Evolutionary conservation across 2,329 filamentous ascomycete species (phyloP).

Genomic region (Fusarium oligoseptatum): DNA sequence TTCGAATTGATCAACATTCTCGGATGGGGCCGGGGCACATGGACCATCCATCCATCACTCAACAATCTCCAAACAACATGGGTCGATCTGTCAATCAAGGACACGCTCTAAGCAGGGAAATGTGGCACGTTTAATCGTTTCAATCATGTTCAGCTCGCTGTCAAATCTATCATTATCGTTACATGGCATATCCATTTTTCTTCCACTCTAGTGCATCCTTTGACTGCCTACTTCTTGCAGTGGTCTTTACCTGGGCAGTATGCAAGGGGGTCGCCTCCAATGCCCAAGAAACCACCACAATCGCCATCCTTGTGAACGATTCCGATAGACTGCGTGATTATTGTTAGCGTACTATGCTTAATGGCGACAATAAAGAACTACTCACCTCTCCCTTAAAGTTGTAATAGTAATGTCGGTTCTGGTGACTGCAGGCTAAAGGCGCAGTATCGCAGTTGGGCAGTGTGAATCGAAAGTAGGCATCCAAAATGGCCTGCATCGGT

Average conservation of each 20-base stretch:
- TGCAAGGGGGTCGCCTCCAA: neutral
- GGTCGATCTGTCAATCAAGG: neutral
- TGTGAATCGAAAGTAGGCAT: neutral
- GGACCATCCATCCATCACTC: neutral
- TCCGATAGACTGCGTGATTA: neutral
- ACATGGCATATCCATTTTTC: neutral
- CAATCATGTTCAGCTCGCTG: neutral
- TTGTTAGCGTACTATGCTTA: neutral
- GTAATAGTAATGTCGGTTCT: constrained; percentile 14
- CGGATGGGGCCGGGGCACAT: neutral
- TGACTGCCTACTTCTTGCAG: neutral
- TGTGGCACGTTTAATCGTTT: neutral
- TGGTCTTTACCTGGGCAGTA: constrained; percentile 2
- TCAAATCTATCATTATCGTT: neutral
- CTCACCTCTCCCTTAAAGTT: constrained; percentile 12
- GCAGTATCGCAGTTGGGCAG: constrained; percentile 5
- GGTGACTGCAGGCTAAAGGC: neutral
- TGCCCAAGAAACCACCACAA: neutral
- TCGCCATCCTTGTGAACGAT: constrained; percentile 12
- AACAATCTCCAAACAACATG: neutral
- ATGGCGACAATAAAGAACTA: too few relatives aligned
- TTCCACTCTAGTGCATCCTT: neutral
- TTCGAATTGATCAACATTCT: constrained; percentile 2
- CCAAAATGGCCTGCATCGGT: neutral
- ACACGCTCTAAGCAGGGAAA: neutral